Evolutionary conservation across 2,329 filamentous ascomycete species (phyloP).

Genomic region (Cadophora sp.): DNA sequence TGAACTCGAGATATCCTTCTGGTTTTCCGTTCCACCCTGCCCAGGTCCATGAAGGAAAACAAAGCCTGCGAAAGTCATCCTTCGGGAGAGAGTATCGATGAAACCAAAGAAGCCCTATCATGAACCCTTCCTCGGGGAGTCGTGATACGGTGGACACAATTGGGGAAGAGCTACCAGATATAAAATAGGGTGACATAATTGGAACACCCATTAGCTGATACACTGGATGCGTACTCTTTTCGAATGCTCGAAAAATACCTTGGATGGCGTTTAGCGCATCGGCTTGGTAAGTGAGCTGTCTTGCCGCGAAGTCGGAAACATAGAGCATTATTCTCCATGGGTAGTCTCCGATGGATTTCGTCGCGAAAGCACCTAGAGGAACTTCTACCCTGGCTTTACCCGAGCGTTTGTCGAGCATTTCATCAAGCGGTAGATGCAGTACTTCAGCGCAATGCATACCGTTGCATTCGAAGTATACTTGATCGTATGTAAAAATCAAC

Average conservation of each 20-base stretch:
- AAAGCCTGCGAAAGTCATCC: background rate
- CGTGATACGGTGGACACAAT: background rate
- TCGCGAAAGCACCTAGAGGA: background rate
- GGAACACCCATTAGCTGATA: conserved; percentile 20
- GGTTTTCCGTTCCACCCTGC: conserved; percentile 1
- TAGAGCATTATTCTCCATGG: conserved; percentile 7
- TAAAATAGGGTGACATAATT: background rate
- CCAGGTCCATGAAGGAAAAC: conserved; percentile 18
- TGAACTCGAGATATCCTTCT: background rate
- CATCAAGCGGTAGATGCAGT: background rate
- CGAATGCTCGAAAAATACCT: conserved; percentile 16
- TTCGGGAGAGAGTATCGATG: background rate
- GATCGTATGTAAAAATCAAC: conserved; percentile 43
- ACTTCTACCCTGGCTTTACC: background rate
- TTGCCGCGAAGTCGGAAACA: conserved; percentile 7
- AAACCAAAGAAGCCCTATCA: conserved; percentile 15
- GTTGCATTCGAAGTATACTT: conserved; percentile 39
- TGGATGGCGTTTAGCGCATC: conserved; percentile 20
- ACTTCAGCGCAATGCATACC: conserved; percentile 9
- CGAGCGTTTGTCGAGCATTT: background rate
- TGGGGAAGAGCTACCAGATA: background rate
- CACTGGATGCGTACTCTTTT: background rate
- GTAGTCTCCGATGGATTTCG: background rate
- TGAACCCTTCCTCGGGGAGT: background rate
- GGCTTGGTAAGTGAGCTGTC: conserved; percentile 10